Evolutionary conservation across 2,329 filamentous ascomycete species (phyloP).

Genomic region (Microdochium trichocladiopsis): DNA sequence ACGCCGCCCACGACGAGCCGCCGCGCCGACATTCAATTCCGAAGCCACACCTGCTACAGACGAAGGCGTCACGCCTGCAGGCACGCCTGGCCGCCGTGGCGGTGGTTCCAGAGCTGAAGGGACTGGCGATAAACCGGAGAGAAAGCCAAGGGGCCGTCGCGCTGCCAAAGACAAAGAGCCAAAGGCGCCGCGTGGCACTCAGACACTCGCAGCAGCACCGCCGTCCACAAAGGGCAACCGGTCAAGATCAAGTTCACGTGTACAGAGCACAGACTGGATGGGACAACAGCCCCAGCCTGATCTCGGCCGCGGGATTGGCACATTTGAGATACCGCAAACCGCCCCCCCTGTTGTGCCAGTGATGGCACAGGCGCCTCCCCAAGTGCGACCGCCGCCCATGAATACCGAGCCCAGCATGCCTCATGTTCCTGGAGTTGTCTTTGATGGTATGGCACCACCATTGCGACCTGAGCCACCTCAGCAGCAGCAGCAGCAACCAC

Average conservation of each 20-base stretch:
- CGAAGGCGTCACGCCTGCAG: constrained; percentile 49
- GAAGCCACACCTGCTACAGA: constrained; percentile 53
- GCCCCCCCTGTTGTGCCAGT: neutral
- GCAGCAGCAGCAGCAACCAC: constrained; percentile 11
- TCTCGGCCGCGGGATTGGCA: neutral
- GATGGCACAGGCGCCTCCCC: neutral
- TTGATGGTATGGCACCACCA: constrained; percentile 50
- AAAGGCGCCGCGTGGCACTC: constrained; percentile 30
- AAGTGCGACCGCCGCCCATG: constrained; percentile 5
- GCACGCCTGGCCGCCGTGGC: constrained; percentile 50
- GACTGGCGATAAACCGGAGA: constrained; percentile 34
- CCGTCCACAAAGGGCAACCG: constrained; percentile 35
- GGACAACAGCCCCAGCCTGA: constrained; percentile 18
- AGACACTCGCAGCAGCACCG: constrained; percentile 40
- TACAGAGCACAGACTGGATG: constrained; percentile 33
- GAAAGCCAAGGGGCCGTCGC: constrained; percentile 32
- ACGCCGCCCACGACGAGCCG: constrained; percentile 54
- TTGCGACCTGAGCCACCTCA: constrained; percentile 46
- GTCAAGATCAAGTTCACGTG: constrained; percentile 48
- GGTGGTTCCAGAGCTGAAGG: constrained; percentile 33
- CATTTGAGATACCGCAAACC: neutral
- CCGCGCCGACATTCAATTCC: constrained; percentile 65
- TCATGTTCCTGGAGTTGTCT: constrained; percentile 28
- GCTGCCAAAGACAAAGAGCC: constrained; percentile 27
- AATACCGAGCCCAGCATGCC: constrained; percentile 14